Evolutionary conservation across 1,284 basidiomycete genomes (phyloP), one percentile per base, ranked within the genome.

Genomic region (Abortiporus biennis): DNA sequence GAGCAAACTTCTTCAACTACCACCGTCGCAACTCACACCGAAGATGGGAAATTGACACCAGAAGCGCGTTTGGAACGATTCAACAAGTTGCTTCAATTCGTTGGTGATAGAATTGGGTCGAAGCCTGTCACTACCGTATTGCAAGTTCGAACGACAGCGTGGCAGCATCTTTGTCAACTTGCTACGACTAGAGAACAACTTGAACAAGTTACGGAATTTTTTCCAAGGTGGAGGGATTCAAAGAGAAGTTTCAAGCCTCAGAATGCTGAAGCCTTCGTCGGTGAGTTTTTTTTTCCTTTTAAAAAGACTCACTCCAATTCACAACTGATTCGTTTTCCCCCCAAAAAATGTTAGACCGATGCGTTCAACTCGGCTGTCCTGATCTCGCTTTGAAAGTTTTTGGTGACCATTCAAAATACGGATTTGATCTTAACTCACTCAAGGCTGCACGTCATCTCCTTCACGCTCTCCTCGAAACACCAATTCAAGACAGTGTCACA

Each of bases 381-480:
- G 53, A 64, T 23, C 67, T 81, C 29, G 78, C 80, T 4, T 62
- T 85, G 13, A 61, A 68, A 11, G 73, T 84, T 13, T 82, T 80
- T 54, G 72, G 75, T 20, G 61, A 81, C 54, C 77, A 72, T 47
- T 63, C 77, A 12, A 78, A 75, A 53, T 81, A 83, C 54, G 70
- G 72, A 39, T 51, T 84, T 11, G 59, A 66, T 27, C 67, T 85
- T n/a, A 65, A 69, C 1, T 61, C 58, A 6, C 61, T 74, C 12
- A 53, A 64, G 1, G 76, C 71, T 3, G 81, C 69, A 0, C 78
- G 73, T 4, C 67, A 67, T 29, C 49, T 65, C n/a, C 48, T 65
- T 6, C 59, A 62, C 37, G 67, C 74, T 1, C 61, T 84, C 3
- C 47, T 59, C 31, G 52, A 67, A 12, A 58, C 69, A 42, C 67